Percentiles rank a stretch among this genome's conserved stretches.
phyloP scores from a whole-genome alignment of 495 filamentous ascomycete species.

The Penicillium canescens region DNA sequence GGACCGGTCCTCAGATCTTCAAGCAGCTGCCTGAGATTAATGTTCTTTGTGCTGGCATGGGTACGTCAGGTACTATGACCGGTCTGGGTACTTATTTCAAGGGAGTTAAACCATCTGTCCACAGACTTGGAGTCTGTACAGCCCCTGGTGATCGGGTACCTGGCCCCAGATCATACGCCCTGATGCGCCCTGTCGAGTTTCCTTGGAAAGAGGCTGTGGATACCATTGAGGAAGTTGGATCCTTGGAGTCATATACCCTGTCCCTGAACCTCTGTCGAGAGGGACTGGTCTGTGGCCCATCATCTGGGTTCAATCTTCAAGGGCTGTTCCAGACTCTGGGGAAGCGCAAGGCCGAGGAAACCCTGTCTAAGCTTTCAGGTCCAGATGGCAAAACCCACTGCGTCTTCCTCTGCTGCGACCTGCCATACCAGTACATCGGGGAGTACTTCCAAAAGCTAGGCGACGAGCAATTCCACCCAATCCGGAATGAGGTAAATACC shows the following conservation, averaged over 20 bases:
- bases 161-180: conserved; percentile 54
- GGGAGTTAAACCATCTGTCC: conserved; percentile 50
- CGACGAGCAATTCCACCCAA: conserved; percentile 51
- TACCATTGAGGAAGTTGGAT: conserved; percentile 53
- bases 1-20: conserved; percentile 61
- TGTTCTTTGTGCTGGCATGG: conserved; percentile 58
- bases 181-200: conserved; percentile 54
- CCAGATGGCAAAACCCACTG: conserved; percentile 49
- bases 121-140: conserved; percentile 54
- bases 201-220: conserved; percentile 59
- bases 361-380: conserved; percentile 43
- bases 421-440: conserved; percentile 63
- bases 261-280: conserved; percentile 57
- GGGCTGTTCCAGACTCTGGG: conserved; percentile 54
- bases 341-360: conserved; percentile 46
- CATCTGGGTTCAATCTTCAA: conserved; percentile 57
- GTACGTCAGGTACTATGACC: conserved; percentile 56
- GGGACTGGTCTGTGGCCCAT: conserved; percentile 60
- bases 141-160: conserved; percentile 56
- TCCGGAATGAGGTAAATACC: conserved; percentile 53
- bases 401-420: conserved; percentile 62
- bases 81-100: conserved; percentile 57
- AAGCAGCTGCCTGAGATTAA: conserved; percentile 59
- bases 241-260: conserved; percentile 51
- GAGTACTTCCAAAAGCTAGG: conserved; percentile 60